phyloP scores from a whole-genome alignment of 2,329 filamentous ascomycete genomes.

The Ampelomyces quisqualis region DNA sequence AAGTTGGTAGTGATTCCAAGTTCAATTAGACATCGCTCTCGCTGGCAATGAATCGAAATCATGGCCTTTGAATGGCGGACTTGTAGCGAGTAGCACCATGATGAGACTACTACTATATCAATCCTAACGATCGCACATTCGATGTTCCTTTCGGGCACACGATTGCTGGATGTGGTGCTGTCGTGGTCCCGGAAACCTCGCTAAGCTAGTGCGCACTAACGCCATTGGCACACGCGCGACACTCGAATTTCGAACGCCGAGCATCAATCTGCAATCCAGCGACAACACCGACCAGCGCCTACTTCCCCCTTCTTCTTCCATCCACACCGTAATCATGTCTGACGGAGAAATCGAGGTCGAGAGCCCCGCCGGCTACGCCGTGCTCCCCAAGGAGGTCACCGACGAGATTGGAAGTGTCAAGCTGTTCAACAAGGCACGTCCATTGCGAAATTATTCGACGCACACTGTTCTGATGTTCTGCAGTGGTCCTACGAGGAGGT shows the following conservation, averaged over 20 bases:
- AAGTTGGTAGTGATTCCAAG: too few species aligned
- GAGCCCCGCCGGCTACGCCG: slow-evolving; percentile 69
- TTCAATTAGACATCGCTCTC: too few species aligned
- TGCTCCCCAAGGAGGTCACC: slow-evolving; percentile 90
- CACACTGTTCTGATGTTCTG: slow-evolving; percentile 15
- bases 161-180: too few species aligned
- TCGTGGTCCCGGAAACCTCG: too few species aligned
- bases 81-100: too few species aligned
- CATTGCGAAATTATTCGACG: slow-evolving; percentile 7
- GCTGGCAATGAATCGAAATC: too few species aligned
- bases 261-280: slow-evolving; percentile 19
- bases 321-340: slow-evolving; percentile 66
- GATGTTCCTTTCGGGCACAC: too few species aligned
- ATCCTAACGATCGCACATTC: too few species aligned
- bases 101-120: too few species aligned
- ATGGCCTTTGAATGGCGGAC: too few species aligned
- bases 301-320: slow-evolving; percentile 23
- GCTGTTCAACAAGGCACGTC: slow-evolving; percentile 79
- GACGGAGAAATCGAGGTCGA: slow-evolving; percentile 96
- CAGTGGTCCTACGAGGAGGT: slow-evolving; percentile 95
- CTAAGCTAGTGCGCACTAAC: too few species aligned
- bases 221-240: too few species aligned
- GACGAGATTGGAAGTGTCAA: slow-evolving; percentile 89
- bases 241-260: slow-evolving; percentile 15
- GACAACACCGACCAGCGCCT: slow-evolving; percentile 34